Percentiles rank a stretch among this genome's conserved stretches.
Evolutionary conservation across 768 basidiomycete genomes (phyloP).

Genomic region (Leccinum imitatum): DNA sequence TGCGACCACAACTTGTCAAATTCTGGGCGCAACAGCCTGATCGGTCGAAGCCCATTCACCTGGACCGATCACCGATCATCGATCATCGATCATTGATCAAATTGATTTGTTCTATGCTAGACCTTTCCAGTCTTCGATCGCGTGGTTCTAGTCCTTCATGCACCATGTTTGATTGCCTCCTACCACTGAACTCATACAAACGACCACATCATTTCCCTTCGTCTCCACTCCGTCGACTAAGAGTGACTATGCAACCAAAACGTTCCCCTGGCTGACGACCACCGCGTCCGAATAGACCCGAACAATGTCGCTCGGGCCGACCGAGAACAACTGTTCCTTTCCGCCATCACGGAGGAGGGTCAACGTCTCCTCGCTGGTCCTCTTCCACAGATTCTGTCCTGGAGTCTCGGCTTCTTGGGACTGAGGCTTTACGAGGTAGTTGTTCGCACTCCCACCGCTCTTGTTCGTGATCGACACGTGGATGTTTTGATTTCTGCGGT

Average conservation of each 20-base stretch:
- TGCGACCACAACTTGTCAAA: no score
- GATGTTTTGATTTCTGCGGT: neutral
- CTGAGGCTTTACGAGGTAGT: conserved; percentile 1
- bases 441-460: neutral
- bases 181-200: neutral
- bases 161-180: neutral
- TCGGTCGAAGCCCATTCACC: no score
- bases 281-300: conserved; percentile 12
- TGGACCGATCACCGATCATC: no score
- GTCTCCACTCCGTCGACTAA: neutral
- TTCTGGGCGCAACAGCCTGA: no score
- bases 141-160: no score
- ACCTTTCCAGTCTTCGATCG: no score
- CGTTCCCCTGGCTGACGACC: conserved; percentile 11
- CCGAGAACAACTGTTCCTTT: conserved; percentile 5
- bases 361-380: conserved; percentile 11
- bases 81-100: no score
- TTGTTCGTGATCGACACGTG: conserved; percentile 7
- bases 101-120: no score
- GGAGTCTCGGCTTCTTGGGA: neutral
- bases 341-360: conserved; percentile 2
- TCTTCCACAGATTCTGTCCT: conserved; percentile 9
- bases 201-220: neutral
- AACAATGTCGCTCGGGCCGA: conserved; percentile 16
- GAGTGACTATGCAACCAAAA: neutral